phyloP scores from a whole-genome alignment of 306 rosid species.

The Lagenaria siceraria region DNA sequence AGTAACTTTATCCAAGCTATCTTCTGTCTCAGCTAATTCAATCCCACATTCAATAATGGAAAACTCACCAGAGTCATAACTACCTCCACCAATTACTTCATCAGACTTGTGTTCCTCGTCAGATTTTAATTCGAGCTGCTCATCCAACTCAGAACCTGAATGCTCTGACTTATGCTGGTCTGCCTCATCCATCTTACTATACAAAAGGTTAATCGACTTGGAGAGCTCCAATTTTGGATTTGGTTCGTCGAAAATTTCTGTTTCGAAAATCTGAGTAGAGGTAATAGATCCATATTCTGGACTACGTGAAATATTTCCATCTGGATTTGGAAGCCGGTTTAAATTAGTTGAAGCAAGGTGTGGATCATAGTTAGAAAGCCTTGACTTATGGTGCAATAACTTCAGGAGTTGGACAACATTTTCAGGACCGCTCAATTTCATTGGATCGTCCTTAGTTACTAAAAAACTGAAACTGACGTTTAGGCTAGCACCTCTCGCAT shows the following conservation, averaged over 20 bases:
- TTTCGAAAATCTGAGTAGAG: slow-evolving; percentile 30
- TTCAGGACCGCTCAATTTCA: slow-evolving; percentile 20
- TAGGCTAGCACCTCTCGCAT: slow-evolving; percentile 55
- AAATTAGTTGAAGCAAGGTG: slow-evolving; percentile 11
- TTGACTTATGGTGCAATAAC: slow-evolving; percentile 17
- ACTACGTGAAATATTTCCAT: slow-evolving; percentile 14
- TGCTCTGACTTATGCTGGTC: slow-evolving; percentile 16
- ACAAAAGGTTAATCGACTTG: slow-evolving; percentile 43
- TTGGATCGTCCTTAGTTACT: slow-evolving; percentile 29
- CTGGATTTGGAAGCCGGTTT: slow-evolving; percentile 9
- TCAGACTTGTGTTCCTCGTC: slow-evolving; percentile 16
- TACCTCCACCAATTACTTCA: slow-evolving; percentile 28
- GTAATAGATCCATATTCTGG: slow-evolving; percentile 13
- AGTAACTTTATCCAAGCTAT: slow-evolving; percentile 21
- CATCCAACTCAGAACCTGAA: slow-evolving; percentile 19
- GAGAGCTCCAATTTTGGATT: slow-evolving; percentile 41
- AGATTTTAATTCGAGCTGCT: slow-evolving; percentile 16
- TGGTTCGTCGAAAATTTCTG: slow-evolving; percentile 20
- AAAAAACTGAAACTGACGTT: slow-evolving; percentile 65
- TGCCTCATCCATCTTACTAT: slow-evolving; percentile 48
- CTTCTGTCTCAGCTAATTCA: slow-evolving; percentile 31
- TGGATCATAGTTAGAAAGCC: slow-evolving; percentile 14
- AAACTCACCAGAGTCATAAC: slow-evolving; percentile 31
- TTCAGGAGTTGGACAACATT: slow-evolving; percentile 24
- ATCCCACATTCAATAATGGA: slow-evolving; percentile 45